These are phyloP conservation scores for Candida maris DNA, from an alignment of 805 yeast genomes.

Conservation along the genomic window DNA sequence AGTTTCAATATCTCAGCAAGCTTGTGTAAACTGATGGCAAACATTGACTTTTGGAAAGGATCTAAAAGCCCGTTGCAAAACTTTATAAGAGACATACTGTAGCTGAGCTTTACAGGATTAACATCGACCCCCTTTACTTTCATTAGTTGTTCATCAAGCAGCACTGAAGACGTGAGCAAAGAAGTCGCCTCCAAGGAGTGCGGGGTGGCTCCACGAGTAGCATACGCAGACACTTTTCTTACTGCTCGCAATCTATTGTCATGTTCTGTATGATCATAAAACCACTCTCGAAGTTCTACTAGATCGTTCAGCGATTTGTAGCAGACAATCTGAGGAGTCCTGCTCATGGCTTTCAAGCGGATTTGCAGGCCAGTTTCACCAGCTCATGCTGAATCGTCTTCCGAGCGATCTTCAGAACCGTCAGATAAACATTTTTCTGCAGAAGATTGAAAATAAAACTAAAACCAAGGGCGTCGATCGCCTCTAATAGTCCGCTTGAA, in stretches of 20 bases:
- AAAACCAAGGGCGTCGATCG: too few relatives aligned
- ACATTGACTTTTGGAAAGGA: conserved; percentile 74
- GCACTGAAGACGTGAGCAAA: conserved; percentile 46
- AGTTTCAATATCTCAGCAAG: conserved; percentile 66
- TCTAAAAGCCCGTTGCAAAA: conserved; percentile 92
- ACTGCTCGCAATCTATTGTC: conserved; percentile 42
- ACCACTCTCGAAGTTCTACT: conserved; percentile 44
- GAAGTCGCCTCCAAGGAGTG: conserved; percentile 71
- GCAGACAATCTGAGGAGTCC: conserved; percentile 31
- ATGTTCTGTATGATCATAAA: conserved; percentile 37
- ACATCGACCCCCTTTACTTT: conserved; percentile 24
- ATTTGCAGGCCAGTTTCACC: too few relatives aligned
- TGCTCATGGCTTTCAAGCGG: too few relatives aligned
- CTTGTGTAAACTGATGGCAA: conserved; percentile 73
- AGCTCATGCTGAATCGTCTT: too few relatives aligned
- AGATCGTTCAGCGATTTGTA: conserved; percentile 43
- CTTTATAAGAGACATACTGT: conserved; percentile 71
- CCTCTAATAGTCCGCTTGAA: too few relatives aligned
- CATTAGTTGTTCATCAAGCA: conserved; percentile 37
- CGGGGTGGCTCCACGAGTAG: conserved; percentile 62
- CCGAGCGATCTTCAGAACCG: too few relatives aligned
- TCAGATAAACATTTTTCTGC: too few relatives aligned
- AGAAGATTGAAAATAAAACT: too few relatives aligned
- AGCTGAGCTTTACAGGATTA: conserved; percentile 45
- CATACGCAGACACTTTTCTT: conserved; percentile 48